Evolutionary conservation across 2,329 filamentous ascomycete species (phyloP), one percentile per base, ranked within the genome.

Genomic region (Aspergillus sp.): DNA sequence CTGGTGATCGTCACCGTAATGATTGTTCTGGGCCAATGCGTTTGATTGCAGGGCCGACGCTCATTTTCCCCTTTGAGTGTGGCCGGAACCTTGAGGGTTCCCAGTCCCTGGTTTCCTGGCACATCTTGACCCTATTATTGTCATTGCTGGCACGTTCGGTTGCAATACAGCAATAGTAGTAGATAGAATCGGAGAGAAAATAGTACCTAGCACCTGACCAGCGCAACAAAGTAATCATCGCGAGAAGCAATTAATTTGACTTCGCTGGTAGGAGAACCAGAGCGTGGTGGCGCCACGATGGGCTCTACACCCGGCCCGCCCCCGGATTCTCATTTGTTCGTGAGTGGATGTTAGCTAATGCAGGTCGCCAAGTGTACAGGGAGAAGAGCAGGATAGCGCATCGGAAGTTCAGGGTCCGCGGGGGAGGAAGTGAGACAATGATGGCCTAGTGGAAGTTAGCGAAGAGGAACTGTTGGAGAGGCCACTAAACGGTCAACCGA

Each of bases 271-370:
- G 25, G 17, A 19, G n/a, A 49, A 54, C 39, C 48, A 55, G 41
- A 13, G 19, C 10, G 19, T 23, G 19, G 41, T 23, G 41, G 41
- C 41, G 41, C 21, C 11, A 21, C 36, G 19, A 25, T n/a, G 27
- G 13, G 27, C 50, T 50, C 38, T 21, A 51, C 32, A 57, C 50
- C 62, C 62, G 59, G 62, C 47, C 66, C 66, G 63, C 63, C 66
- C 66, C 66, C 66, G 60, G 63, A 68, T 63, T 63, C 66, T 67
- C 64, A 68, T 68, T 66, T 64, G 64, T 49, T 57, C 60, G 44
- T 30, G 47, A 13, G 53, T 57, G 62, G 32, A 36, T 13, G 32
- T 15, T 36, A 13, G 32, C 32, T 36, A 36, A 36, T 36, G 32
- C 32, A 36, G 32, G 11, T 36, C 32, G 32, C 32, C 32, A 13